These are phyloP conservation scores for Phylloporus arenicola DNA, from an alignment of 768 basidiomycete species.

Conservation along the genomic window DNA sequence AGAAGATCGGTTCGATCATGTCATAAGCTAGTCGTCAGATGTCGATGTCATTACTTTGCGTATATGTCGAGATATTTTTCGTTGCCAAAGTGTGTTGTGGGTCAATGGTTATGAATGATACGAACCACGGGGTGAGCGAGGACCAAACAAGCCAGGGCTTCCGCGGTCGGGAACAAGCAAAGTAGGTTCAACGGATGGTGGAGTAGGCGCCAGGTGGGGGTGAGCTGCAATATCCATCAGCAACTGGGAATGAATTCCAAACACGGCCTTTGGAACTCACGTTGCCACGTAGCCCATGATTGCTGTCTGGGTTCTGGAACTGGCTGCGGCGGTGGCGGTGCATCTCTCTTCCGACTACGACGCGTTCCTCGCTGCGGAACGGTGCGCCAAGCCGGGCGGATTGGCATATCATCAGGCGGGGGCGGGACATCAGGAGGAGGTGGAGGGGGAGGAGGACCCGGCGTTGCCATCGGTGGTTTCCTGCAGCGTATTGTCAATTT, in stretches of 20 bases:
- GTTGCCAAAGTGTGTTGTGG: background rate
- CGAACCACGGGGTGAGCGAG: constrained; percentile 55
- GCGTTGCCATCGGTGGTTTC: constrained; percentile 37
- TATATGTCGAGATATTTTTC: background rate
- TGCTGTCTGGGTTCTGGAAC: constrained; percentile 37
- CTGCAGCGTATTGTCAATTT: constrained; percentile 19
- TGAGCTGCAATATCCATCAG: constrained; percentile 42
- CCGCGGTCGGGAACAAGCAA: constrained; percentile 53
- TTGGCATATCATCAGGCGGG: constrained; percentile 40
- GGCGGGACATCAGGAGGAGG: constrained; percentile 40
- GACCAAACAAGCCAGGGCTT: constrained; percentile 73
- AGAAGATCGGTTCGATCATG: constrained; percentile 5
- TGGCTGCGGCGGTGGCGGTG: constrained; percentile 32
- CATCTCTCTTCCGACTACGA: constrained; percentile 41
- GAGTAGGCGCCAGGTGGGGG: constrained; percentile 50
- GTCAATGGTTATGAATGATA: constrained; percentile 14
- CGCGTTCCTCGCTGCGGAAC: constrained; percentile 36
- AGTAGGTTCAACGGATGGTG: constrained; percentile 55
- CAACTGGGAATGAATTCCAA: constrained; percentile 3
- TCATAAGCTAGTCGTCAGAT: constrained; percentile 18
- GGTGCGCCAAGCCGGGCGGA: constrained; percentile 59
- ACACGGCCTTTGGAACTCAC: constrained; percentile 40
- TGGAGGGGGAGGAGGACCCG: constrained; percentile 40
- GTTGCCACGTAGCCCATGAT: constrained; percentile 65
- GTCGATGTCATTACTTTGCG: constrained; percentile 4